A percentile compares a stretch with the other conserved stretches of the same genome.
Conservation (phyloP, 2,329 filamentous ascomycete genomes). For the Diatrype stigma region DNA sequence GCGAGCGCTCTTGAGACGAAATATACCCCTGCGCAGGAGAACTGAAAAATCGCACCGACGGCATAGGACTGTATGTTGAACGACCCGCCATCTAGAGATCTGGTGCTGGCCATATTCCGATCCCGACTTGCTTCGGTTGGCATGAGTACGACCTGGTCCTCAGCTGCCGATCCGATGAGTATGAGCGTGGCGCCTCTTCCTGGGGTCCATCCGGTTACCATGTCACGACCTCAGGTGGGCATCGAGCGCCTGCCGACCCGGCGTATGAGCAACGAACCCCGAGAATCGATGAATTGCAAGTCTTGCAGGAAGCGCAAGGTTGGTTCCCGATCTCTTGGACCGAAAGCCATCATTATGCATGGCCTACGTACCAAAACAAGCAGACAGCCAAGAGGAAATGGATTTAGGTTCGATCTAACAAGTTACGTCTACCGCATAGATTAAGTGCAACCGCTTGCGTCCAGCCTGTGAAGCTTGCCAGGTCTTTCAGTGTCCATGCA, state of each 20-base stretch:
- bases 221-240: conserved; percentile 73
- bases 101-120: conserved; percentile 3
- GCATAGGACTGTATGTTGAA: background rate
- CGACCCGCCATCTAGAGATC: background rate
- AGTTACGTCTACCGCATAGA: conserved; percentile 46
- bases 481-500: conserved; percentile 81
- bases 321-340: conserved; percentile 19
- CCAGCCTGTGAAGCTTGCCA: conserved; percentile 86
- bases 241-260: conserved; percentile 74
- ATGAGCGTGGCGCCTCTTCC: conserved; percentile 37
- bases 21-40: background rate
- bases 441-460: conserved; percentile 84
- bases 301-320: conserved; percentile 91
- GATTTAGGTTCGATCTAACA: conserved; percentile 15
- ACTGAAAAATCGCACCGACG: background rate
- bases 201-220: conserved; percentile 45
- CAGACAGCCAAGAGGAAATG: conserved; percentile 3
- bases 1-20: too few relatives aligned
- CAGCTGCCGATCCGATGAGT: conserved; percentile 37
- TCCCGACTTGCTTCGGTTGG: conserved; percentile 8
- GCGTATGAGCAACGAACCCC: conserved; percentile 66
- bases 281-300: conserved; percentile 92
- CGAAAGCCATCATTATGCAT: background rate
- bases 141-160: conserved; percentile 39
- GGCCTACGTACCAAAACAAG: conserved; percentile 4